These are phyloP conservation scores for Aquilaria sinensis DNA, from an alignment of 345 rosid genomes.

Conservation along the genomic window DNA sequence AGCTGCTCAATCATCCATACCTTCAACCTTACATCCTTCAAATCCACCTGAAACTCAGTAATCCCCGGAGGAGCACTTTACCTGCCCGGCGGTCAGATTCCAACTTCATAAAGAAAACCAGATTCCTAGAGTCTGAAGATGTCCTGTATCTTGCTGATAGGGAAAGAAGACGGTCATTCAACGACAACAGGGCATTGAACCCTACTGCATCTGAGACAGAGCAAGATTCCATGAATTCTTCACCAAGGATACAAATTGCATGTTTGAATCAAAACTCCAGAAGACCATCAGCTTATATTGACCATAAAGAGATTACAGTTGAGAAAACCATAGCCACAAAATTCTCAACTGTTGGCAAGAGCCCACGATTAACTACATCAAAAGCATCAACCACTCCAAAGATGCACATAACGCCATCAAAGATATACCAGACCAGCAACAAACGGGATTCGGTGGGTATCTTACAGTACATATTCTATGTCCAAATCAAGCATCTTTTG, in stretches of 20 bases:
- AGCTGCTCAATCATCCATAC: constrained; percentile 76
- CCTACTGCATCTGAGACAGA: constrained; percentile 58
- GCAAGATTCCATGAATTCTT: constrained; percentile 42
- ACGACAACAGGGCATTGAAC: constrained; percentile 66
- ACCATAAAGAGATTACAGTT: constrained; percentile 30
- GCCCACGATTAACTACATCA: constrained; percentile 33
- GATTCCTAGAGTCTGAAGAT: constrained; percentile 38
- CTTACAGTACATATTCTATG: background rate
- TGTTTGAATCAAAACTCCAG: constrained; percentile 33
- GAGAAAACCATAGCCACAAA: constrained; percentile 25
- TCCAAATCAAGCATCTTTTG: background rate
- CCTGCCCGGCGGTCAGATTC: constrained; percentile 39
- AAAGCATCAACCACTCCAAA: constrained; percentile 33
- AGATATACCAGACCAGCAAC: constrained; percentile 27
- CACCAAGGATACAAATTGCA: constrained; percentile 40
- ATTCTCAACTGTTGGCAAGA: constrained; percentile 26
- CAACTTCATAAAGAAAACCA: constrained; percentile 41
- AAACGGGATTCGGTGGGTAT: constrained; percentile 38
- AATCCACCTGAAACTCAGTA: constrained; percentile 62
- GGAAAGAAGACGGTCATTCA: constrained; percentile 61
- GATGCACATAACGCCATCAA: constrained; percentile 37
- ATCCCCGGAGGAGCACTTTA: constrained; percentile 48
- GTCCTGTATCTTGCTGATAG: constrained; percentile 16
- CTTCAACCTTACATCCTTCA: constrained; percentile 72
- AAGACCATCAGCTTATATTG: constrained; percentile 43